Base-by-base conservation (phyloP, 2,329 filamentous ascomycete genomes). In the Botrytis porri region DNA sequence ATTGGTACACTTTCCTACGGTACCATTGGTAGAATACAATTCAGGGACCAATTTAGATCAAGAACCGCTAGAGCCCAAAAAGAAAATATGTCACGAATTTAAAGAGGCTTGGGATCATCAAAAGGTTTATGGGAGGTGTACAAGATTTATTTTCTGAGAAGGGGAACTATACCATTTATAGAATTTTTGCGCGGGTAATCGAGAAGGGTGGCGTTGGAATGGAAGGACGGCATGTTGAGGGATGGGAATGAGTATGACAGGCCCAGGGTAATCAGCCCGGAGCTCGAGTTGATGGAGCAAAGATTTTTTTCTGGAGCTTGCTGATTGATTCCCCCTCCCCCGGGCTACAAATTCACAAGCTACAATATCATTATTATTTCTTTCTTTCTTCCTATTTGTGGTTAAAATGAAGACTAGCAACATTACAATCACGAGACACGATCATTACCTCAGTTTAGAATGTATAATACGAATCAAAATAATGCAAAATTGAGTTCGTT, bases 11-110 rank as follows among this genome's bases (percentile, higher is more conserved):
- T 91, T 75, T 90, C 86, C 4, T 86, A 87, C 73, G 92, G 92
- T 72, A 93, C 91, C 7, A 86, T 88, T 73, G 86, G 90, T 79
- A 86, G 92, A 71, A 89, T 92, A 73, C 85, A 87, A 79, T 92
- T 91, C 82, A 85, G 89, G 54, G 88, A 92, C 66, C 85, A 87
- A 76, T 93, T 90, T 82, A 83, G 85, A 78, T 83, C 86, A 76
- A 83, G 87, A 71, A 81, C 85, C 64, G 85, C 84, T 25, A 82
- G 83, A 69, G 84, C 79, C 0, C 76, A 77, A 71, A 86, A 85
- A 78, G 80, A 78, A 18, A 64, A 75, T 39, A 39, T 76, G 72
- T 74, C 77, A 32, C 72, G 78, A 66, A 80, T 80, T 72, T 80
- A 76, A 63, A 73, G 35, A 32, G 61, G 7, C 51, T 22, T 35